Evolutionary conservation across 306 rosid species (phyloP).

Genomic region (Datisca glomerata): DNA sequence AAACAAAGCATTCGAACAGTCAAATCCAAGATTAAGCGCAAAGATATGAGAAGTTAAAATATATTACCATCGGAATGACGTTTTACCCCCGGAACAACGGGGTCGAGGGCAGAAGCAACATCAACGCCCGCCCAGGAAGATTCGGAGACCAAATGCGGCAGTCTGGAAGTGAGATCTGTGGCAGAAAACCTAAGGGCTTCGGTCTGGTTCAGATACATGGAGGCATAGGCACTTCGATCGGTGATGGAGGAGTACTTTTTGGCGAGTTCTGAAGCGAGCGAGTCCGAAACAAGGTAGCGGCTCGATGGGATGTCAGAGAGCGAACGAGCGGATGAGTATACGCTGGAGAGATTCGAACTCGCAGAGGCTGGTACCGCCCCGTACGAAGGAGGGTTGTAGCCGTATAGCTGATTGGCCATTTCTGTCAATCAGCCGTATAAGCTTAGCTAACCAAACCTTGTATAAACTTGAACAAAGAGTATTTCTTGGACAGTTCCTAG

Average conservation of each 20-base stretch:
- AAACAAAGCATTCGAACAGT: not conserved
- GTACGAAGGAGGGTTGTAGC: conserved; percentile 24
- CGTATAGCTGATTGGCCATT: conserved; percentile 31
- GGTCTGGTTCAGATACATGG: conserved; percentile 16
- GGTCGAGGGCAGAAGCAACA: conserved; percentile 26
- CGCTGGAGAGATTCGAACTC: conserved; percentile 11
- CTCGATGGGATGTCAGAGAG: conserved; percentile 14
- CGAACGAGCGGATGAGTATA: conserved; percentile 7
- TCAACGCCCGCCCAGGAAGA: conserved; percentile 41
- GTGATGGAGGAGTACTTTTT: conserved; percentile 7
- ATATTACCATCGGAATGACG: conserved; percentile 66
- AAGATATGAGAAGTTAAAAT: not conserved
- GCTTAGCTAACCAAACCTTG: too few relatives aligned
- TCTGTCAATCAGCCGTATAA: too few relatives aligned
- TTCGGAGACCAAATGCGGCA: conserved; percentile 35
- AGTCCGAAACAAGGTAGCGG: conserved; percentile 1
- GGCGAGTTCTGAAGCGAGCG: conserved; percentile 10
- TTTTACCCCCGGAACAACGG: conserved; percentile 29
- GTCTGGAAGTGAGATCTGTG: conserved; percentile 17
- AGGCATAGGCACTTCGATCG: not conserved
- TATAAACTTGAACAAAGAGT: too few relatives aligned
- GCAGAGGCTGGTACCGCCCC: conserved; percentile 18
- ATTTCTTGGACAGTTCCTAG: too few relatives aligned
- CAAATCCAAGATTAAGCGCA: not conserved
- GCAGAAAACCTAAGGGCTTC: conserved; percentile 23